phyloP scores from a whole-genome alignment of 257 asterid species.

The Scutellaria minor region DNA sequence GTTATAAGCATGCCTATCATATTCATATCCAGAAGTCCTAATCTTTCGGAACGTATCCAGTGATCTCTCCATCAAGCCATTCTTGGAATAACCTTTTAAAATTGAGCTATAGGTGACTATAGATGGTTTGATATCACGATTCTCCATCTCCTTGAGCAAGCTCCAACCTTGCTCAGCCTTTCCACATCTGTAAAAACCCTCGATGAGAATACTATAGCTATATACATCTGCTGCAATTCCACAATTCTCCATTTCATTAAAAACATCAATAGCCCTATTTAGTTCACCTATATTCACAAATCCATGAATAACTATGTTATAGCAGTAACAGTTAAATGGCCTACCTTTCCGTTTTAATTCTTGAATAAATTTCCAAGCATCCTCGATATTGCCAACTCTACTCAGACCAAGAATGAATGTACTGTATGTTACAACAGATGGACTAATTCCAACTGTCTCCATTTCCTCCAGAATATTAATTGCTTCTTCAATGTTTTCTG shows the following conservation, averaged over 20 bases:
- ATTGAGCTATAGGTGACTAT: slow-evolving; percentile 56
- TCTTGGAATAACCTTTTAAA: slow-evolving; percentile 47
- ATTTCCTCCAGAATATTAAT: slow-evolving; percentile 54
- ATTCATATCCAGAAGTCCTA: slow-evolving; percentile 47
- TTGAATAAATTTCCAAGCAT: slow-evolving; percentile 49
- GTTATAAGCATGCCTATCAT: slow-evolving; percentile 51
- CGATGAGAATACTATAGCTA: slow-evolving; percentile 63
- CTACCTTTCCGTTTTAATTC: slow-evolving; percentile 40
- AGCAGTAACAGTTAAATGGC: slow-evolving; percentile 59
- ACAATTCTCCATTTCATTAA: slow-evolving; percentile 53
- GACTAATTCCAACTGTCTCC: slow-evolving; percentile 47
- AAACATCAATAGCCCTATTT: slow-evolving; percentile 46
- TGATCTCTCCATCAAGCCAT: slow-evolving; percentile 44
- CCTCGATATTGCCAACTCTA: slow-evolving; percentile 49
- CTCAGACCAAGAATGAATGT: slow-evolving; percentile 60
- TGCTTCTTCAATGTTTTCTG: slow-evolving; percentile 50
- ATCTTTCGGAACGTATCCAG: slow-evolving; percentile 47
- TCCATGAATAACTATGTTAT: slow-evolving; percentile 58
- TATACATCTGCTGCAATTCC: slow-evolving; percentile 55
- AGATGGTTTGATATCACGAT: slow-evolving; percentile 47
- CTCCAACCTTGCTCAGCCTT: slow-evolving; percentile 34
- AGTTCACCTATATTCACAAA: slow-evolving; percentile 47
- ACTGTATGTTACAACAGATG: slow-evolving; percentile 59
- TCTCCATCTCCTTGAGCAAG: slow-evolving; percentile 46
- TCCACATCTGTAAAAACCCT: slow-evolving; percentile 54